Conservation (phyloP, 495 filamentous ascomycete species). For the Peziza echinospora region DNA sequence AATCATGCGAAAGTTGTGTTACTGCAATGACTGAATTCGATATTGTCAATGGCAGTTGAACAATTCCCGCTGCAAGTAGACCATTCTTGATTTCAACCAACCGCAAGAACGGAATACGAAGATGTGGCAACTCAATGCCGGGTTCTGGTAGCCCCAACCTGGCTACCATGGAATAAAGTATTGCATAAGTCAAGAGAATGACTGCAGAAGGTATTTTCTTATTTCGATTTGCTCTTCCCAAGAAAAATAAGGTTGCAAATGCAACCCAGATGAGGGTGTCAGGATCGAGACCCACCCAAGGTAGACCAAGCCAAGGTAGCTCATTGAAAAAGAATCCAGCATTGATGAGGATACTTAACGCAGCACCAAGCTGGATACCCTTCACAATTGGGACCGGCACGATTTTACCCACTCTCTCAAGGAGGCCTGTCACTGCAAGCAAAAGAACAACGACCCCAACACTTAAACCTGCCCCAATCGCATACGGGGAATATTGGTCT, state of each 20-base stretch:
- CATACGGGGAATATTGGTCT: constrained; percentile 40
- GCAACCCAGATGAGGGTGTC: constrained; percentile 57
- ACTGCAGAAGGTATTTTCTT: constrained; percentile 53
- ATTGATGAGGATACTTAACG: constrained; percentile 53
- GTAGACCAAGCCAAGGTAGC: background rate
- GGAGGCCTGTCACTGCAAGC: constrained; percentile 52
- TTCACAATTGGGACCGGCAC: constrained; percentile 76
- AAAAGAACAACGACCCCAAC: constrained; percentile 49
- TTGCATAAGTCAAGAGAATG: constrained; percentile 40
- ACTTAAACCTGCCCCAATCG: constrained; percentile 57
- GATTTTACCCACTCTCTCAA: constrained; percentile 42
- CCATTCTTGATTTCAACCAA: constrained; percentile 31
- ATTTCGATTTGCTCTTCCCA: constrained; percentile 34
- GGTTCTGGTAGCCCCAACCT: constrained; percentile 24
- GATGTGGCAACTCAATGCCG: constrained; percentile 28
- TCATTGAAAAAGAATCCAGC: constrained; percentile 27
- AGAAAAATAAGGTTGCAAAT: constrained; percentile 50
- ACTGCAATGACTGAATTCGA: constrained; percentile 83
- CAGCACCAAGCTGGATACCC: constrained; percentile 84
- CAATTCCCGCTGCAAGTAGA: constrained; percentile 40
- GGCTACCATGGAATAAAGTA: constrained; percentile 25
- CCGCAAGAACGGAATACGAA: constrained; percentile 25
- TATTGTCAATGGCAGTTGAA: constrained; percentile 72
- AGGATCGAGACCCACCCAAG: constrained; percentile 34
- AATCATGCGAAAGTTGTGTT: constrained; percentile 45